Base-by-base conservation (phyloP, 108 stramenopile species). In the Cyclotella distinguenda region DNA sequence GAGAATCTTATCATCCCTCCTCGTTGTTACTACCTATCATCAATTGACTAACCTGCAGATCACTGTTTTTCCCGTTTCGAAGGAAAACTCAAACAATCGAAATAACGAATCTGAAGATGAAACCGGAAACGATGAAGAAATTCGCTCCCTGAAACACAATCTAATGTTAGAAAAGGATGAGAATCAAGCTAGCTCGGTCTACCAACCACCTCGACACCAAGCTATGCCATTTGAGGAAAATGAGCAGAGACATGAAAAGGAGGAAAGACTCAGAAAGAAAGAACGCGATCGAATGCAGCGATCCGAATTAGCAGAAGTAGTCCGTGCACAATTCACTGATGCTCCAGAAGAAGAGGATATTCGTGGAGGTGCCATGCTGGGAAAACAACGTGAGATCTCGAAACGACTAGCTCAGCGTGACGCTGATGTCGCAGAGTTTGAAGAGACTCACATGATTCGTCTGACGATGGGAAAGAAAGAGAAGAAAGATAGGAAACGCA, bases 301-400 rank as follows among this genome's bases (percentile, higher is more conserved):
- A 0, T 83, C 88, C 34, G 93, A 94, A 66, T 65, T 94, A 21
- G 82, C 87, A 8, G 85, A 86, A 46, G 84, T 89, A 0, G 67
- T 94, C 2, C 81, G 84, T 25, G 68, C 78, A 8, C 78, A 87
- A 59, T 88, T 80, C 68, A 87, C 85, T 6, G 90, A 91, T 60
- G 84, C 82, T 31, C 93, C 89, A 4, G 93, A 94, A 64, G 86
- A 86, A 56, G 90, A 94, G 60, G 93, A 94, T 70, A 73, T 84
- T n/a, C 84, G 83, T 44, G 93, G 93, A 19, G 93, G 89, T 11
- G 79, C 86, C 33, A 47, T 77, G 51, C 76, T 85, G 10, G 90
- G 90, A 12, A 80, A 83, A 58, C 86, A 89, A 48, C 68, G 80
- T 13, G 82, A 85, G 56, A 77, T 79, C n/a, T 78, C 92, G 2